Evolutionary conservation across 495 filamentous ascomycete species (phyloP), one percentile per base, ranked within the genome.

Genomic region (Trichoderma reesei): DNA sequence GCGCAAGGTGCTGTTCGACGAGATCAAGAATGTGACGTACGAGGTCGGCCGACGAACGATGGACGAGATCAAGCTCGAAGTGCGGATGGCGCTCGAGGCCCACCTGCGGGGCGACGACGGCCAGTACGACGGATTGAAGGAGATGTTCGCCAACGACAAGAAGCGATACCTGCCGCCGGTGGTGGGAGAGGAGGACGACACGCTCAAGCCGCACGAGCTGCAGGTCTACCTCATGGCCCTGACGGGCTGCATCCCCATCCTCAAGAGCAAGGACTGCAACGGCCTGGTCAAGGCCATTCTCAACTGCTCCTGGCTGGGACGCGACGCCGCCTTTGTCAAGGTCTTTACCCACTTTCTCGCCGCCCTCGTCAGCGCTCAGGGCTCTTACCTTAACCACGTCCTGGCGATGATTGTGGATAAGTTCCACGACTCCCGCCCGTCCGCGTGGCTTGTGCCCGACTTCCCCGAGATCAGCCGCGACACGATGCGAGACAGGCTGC

Each of bases 291-390:
- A 84, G 66, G 85, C 86, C 31, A 78, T 96, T 10, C 75, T 97
- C 39, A 77, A 82, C 65, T 90, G 85, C 72, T 79, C 85, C 42
- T 99, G 94, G 94, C 81, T 96, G 48, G 90, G 89, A 10, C 82
- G 91, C 60, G 89, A 93, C 69, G 86, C 92, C 64, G 76, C 81
- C 4, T 97, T 95, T 74, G 82, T 92, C 44, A 85, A 85, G 65
- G 79, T 89, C 3, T 98, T 88, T 74, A 84, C 88, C 59, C 83
- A 89, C 61, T 90, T 98, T 61, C 72, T 98, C 36, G 89, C 87
- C 38, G 88, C 87, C 67, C 77, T 99, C 48, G 82, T 89, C 14
- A 92, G 89, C 44, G 87, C 90, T 1, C 90, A 96, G 69, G 84
- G 85, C 8, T 80, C 81, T 2, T 73, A 72, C 38, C 71, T 80